Base-by-base conservation (phyloP, 441 rosid species). In the Croton laevigatus region DNA sequence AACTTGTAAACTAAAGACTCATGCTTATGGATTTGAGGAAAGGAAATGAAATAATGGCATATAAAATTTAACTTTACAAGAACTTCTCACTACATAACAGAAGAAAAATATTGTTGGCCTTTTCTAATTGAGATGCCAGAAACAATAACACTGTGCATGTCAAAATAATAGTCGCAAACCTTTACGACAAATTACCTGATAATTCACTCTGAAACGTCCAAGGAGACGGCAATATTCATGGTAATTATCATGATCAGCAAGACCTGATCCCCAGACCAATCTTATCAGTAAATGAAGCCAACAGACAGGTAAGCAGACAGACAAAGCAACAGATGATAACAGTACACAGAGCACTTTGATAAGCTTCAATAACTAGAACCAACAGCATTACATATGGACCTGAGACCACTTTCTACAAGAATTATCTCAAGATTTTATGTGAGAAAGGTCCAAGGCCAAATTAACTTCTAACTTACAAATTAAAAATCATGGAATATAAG, bases 221-320 rank as follows among this genome's bases (percentile, higher is more conserved):
- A 96, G 96, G 77, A 96, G 97, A 72, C 98, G 98, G 79, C 99
- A 96, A 75, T 82, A 96, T 75, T 87, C 99, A 80, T 96, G 99
- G 83, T 96, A 96, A 81, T 94, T 96, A 78, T 94, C 98, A 84
- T 96, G 99, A 88, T 94, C 98, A 76, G 95, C 91, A 81, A 96
- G 99, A 78, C 99, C 99, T 96, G 82, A 79, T 67, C 52, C 71
- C 66, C 85, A 75, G 51, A 60, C 38, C 57, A 73, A 73, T 22
- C 48, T 8, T 53, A 82, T 70, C 51, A 71, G 65, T 48, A 51
- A 65, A 46, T 70, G 62, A 36, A 68, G 69, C 44, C 63, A 14
- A 57, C 6, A 52, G 60, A 52, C 13, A 19, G 7, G 8, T n/a
- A 59, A 12, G 42, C 3, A 59, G 6, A 13, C 44, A 70, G 5